Evolutionary conservation across 2,329 filamentous ascomycete species (phyloP).

Genomic region (Tolypocladium nubicola): DNA sequence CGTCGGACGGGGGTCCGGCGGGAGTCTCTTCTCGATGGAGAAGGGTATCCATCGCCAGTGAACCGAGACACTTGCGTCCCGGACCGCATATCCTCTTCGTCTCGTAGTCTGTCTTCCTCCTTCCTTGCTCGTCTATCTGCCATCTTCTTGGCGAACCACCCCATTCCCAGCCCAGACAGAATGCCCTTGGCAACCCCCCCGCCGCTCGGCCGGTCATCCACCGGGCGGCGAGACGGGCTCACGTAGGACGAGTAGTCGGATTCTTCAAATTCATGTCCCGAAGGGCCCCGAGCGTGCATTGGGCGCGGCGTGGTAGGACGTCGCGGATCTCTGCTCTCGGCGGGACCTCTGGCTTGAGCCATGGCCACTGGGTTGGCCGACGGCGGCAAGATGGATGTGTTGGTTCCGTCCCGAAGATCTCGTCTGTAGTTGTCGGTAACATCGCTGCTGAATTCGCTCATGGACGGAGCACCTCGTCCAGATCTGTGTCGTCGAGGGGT

Average conservation of each 20-base stretch:
- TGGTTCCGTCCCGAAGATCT: constrained; percentile 12
- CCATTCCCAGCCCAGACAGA: constrained; percentile 53
- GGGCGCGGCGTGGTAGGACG: constrained; percentile 36
- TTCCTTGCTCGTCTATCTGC: constrained; percentile 40
- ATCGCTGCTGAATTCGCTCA: constrained; percentile 43
- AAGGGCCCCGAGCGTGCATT: constrained; percentile 32
- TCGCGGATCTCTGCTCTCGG: constrained; percentile 24
- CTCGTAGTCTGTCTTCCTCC: constrained; percentile 34
- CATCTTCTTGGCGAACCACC: constrained; percentile 57
- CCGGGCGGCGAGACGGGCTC: constrained; percentile 49
- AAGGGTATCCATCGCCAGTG: constrained; percentile 56
- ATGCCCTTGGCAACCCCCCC: constrained; percentile 46
- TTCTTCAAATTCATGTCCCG: constrained; percentile 34
- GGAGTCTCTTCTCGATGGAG: constrained; percentile 29
- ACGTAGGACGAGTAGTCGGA: constrained; percentile 52
- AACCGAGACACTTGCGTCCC: constrained; percentile 53
- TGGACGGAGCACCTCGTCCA: constrained; percentile 25
- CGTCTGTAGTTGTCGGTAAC: constrained; percentile 23
- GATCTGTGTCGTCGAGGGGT: constrained; percentile 41
- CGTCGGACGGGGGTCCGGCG: constrained; percentile 20
- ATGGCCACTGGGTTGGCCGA: constrained; percentile 31
- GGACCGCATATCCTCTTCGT: constrained; percentile 45
- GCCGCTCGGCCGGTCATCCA: constrained; percentile 28
- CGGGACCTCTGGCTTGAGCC: constrained; percentile 36
- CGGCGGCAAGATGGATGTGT: constrained; percentile 35